These are phyloP conservation scores for Stemphylium lycopersici DNA, from an alignment of 2,329 filamentous ascomycete species.

Conservation along the genomic window DNA sequence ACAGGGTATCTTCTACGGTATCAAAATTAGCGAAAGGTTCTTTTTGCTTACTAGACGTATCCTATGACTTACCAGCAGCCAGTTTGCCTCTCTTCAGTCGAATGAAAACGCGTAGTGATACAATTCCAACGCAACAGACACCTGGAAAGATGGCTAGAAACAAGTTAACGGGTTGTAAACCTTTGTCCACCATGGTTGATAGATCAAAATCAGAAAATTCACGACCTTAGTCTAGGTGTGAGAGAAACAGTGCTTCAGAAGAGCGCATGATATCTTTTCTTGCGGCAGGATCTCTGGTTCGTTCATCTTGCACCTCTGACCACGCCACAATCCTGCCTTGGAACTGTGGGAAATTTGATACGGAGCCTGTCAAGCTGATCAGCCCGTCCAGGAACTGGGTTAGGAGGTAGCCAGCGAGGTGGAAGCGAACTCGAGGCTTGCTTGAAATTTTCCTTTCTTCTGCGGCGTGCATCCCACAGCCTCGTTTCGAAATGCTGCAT, in stretches of 20 bases:
- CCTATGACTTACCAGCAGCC: constrained; percentile 1
- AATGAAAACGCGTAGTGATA: constrained; percentile 1
- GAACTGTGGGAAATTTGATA: background rate
- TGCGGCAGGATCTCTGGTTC: too few species aligned
- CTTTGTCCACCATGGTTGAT: constrained; percentile 3
- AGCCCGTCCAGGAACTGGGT: background rate
- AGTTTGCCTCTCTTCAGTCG: constrained; percentile 1
- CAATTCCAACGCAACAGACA: background rate
- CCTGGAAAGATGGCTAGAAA: constrained; percentile 12
- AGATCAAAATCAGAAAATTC: background rate
- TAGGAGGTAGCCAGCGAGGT: background rate
- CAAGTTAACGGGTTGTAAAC: constrained; percentile 4
- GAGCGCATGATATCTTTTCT: too few species aligned
- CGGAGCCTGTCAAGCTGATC: background rate
- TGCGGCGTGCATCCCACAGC: background rate
- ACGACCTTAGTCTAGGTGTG: background rate
- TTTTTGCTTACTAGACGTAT: background rate
- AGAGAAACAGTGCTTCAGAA: too few species aligned
- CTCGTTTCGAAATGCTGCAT: too few species aligned
- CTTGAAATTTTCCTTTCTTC: background rate
- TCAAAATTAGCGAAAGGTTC: background rate
- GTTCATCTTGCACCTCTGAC: background rate
- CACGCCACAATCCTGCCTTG: background rate
- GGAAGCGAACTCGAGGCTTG: background rate
- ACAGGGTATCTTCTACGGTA: constrained; percentile 10